These are phyloP conservation scores for Cymbopogon flexuosus DNA, from an alignment of 202 grass and related monocot species.

Conservation along the genomic window DNA sequence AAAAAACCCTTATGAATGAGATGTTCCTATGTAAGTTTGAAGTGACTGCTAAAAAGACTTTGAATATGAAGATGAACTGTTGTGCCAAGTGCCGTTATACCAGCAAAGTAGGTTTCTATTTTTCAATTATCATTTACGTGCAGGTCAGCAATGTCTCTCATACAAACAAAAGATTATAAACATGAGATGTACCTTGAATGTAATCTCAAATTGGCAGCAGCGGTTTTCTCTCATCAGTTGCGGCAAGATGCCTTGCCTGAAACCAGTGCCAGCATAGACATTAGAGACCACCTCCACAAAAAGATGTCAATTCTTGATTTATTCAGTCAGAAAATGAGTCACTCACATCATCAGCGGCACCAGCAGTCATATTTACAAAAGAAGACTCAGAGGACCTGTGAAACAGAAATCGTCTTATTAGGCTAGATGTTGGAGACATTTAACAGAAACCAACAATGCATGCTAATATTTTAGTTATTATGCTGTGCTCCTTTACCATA, in stretches of 20 bases:
- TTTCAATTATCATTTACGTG: constrained; percentile 18
- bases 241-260: constrained; percentile 53
- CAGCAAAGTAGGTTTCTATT: background rate
- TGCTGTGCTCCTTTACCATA: background rate
- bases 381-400: constrained; percentile 67
- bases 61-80: background rate
- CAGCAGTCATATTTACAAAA: constrained; percentile 94
- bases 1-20: background rate
- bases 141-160: background rate
- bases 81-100: background rate
- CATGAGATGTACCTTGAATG: constrained; percentile 36
- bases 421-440: constrained; percentile 4
- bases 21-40: background rate
- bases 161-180: background rate
- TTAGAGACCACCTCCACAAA: constrained; percentile 22
- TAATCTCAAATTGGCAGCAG: constrained; percentile 71
- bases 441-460: background rate
- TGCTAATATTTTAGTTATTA: constrained; percentile 5
- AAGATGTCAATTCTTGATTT: background rate
- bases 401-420: constrained; percentile 22
- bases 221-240: constrained; percentile 71
- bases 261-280: constrained; percentile 19
- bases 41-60: background rate
- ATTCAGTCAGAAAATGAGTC: constrained; percentile 17
- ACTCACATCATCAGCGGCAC: constrained; percentile 78